Conservation (phyloP, 2,329 filamentous ascomycete species). For the Sporothrix globosa region DNA sequence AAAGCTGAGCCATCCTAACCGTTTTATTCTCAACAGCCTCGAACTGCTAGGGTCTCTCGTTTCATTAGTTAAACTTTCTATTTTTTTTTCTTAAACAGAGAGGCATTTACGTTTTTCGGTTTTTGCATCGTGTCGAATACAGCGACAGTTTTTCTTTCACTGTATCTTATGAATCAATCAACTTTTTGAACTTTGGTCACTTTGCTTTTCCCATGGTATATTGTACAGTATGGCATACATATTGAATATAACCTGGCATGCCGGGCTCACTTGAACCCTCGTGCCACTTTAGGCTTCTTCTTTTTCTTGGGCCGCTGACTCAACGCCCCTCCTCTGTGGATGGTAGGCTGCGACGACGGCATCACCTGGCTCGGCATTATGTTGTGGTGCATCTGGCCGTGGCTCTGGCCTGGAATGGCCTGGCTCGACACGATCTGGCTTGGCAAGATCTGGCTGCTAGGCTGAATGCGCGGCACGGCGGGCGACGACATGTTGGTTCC, state of each 20-base stretch:
- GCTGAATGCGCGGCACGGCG: conserved; percentile 28
- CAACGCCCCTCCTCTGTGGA: conserved; percentile 17
- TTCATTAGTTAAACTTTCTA: too few species aligned
- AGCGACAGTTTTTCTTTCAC: neutral
- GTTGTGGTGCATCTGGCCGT: conserved; percentile 8
- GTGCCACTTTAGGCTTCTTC: conserved; percentile 52
- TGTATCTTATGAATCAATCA: conserved; percentile 9
- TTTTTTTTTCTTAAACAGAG: too few species aligned
- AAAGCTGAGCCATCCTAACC: neutral
- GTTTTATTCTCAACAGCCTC: neutral
- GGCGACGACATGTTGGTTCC: conserved; percentile 26
- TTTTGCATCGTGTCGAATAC: neutral
- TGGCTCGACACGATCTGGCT: conserved; percentile 25
- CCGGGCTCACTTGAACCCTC: conserved; percentile 44
- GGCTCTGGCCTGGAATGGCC: neutral
- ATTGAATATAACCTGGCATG: neutral
- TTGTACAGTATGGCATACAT: neutral
- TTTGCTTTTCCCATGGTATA: neutral
- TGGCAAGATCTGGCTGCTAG: conserved; percentile 24
- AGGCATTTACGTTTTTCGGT: neutral
- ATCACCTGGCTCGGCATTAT: conserved; percentile 32
- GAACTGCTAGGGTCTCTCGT: neutral
- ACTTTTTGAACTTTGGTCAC: neutral
- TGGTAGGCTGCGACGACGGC: conserved; percentile 32
- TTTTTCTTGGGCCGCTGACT: conserved; percentile 46